Evolutionary conservation across 768 basidiomycete species (phyloP), one percentile per base, ranked within the genome.

Genomic region (Leccinum aurantiacum): DNA sequence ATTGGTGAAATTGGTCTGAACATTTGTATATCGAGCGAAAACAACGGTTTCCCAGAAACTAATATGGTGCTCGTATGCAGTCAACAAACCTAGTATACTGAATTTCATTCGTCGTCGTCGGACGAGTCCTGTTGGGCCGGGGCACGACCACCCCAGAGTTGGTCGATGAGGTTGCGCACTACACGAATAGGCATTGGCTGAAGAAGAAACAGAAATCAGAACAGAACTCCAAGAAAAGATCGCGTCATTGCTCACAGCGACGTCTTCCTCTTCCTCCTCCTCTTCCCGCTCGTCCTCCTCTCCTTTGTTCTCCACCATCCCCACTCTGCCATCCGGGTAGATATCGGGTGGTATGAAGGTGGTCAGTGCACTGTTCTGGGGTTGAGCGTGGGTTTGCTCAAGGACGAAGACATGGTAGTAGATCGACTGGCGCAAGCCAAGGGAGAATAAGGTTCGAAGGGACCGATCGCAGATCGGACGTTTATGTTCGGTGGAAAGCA

Each of bases 131-230:
- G 61, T 22, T 38, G 60, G 27, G 54, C 59, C 4, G 49, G 55
- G 0, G 52, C 77, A 67, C 71, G 24, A 24, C 24, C 38, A 17
- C 38, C 38, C 38, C 84, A 89, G 62, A 90, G 80, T 9, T 85
- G 74, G 54, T 80, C 81, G 44, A 90, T 60, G 7, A 90, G 72
- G 65, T 84, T 86, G 10, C 85, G 77, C 2, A 89, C 69, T 6
- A 86, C 68, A 2, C 85, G 81, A 24, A 83, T 70, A 10, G 86
- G 86, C 67, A 90, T 74, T 4, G 85, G 80, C 88, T 89, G 53
- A 13, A 54, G n/a, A 54, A 57, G 29, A 7, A 14, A 24, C 15
- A 4, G 14, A 31, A 8, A 22, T 56, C 27, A 59, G 17, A 33
- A 38, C n/a, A 56, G 31, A 33, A 50, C 38, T 29, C 25, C 15